Conservation (phyloP, 1,284 basidiomycete genomes). For the Papiliotrema nemorosa region DNA sequence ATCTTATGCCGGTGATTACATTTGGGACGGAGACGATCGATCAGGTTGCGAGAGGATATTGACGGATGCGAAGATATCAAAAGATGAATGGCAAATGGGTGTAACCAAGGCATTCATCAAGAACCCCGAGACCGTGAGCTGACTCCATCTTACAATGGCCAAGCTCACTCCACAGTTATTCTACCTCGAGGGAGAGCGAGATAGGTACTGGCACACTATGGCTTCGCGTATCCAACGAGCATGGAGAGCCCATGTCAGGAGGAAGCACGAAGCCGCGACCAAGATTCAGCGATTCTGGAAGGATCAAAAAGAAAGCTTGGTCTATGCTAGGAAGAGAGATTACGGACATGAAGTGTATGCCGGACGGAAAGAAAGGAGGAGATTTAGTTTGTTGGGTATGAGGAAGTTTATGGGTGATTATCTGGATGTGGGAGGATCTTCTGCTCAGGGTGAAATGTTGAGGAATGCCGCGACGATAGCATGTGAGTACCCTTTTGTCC, state of each 20-base stretch:
- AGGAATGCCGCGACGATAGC: slow-evolving; percentile 69
- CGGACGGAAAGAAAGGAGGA: slow-evolving; percentile 85
- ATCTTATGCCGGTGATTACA: slow-evolving; percentile 98
- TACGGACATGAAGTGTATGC: slow-evolving; percentile 91
- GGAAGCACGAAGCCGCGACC: slow-evolving; percentile 90
- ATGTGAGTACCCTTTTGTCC: too few species aligned
- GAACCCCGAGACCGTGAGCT: slow-evolving; percentile 86
- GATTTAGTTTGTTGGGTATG: slow-evolving; percentile 91
- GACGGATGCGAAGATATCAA: slow-evolving; percentile 89
- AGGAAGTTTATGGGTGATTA: slow-evolving; percentile 97
- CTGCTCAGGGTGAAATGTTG: slow-evolving; percentile 75
- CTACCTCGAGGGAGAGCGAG: slow-evolving; percentile 96
- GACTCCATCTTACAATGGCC: not conserved
- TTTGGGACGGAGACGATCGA: slow-evolving; percentile 85
- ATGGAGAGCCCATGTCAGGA: slow-evolving; percentile 91
- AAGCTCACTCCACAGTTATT: slow-evolving; percentile 89
- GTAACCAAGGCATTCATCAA: slow-evolving; percentile 99
- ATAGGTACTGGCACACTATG: slow-evolving; percentile 99
- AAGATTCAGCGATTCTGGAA: slow-evolving; percentile 98
- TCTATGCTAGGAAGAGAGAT: slow-evolving; percentile 83
- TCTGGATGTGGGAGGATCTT: slow-evolving; percentile 79
- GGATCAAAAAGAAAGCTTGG: slow-evolving; percentile 91
- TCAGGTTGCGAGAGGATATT: slow-evolving; percentile 92
- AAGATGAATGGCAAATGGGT: slow-evolving; percentile 99
- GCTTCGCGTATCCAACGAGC: slow-evolving; percentile 93